A percentile compares a stretch with the other conserved stretches of the same genome.
Conservation (phyloP, 2,329 filamentous ascomycete species). For the Microdochium nivale region DNA sequence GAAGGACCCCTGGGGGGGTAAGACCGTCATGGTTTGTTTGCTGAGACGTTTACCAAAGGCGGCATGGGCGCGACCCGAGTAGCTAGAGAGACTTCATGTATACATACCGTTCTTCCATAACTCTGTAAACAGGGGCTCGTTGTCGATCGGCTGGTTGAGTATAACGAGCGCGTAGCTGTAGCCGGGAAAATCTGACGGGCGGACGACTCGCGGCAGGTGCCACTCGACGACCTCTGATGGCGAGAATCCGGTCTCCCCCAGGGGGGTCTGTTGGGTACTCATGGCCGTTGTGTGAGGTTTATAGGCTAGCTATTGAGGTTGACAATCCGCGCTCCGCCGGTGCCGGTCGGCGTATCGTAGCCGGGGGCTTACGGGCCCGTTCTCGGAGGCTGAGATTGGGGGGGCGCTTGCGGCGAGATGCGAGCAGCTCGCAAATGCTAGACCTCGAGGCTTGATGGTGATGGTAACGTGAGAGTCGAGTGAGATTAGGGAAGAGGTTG, state of each 20-base stretch:
- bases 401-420: too few relatives aligned
- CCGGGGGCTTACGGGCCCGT: too few relatives aligned
- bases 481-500: too few relatives aligned
- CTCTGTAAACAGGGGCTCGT: slow-evolving; percentile 14
- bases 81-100: not conserved
- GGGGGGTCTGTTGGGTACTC: not conserved
- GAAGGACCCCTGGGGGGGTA: not conserved
- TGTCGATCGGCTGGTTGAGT: slow-evolving; percentile 49
- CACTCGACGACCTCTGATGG: slow-evolving; percentile 12
- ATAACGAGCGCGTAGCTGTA: slow-evolving; percentile 42
- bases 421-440: too few relatives aligned
- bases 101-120: slow-evolving; percentile 18
- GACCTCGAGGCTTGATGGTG: too few relatives aligned
- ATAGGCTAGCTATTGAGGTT: not conserved
- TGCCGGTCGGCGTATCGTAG: too few relatives aligned
- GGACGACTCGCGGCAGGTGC: slow-evolving; percentile 22
- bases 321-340: too few relatives aligned
- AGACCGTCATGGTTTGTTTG: not conserved
- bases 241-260: not conserved
- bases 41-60: too few relatives aligned
- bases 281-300: not conserved
- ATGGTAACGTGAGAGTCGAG: too few relatives aligned
- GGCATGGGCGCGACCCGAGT: too few relatives aligned
- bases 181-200: slow-evolving; percentile 11
- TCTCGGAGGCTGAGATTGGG: too few relatives aligned